Percentiles rank a stretch among this genome's conserved stretches.
Conservation (phyloP, 2,329 filamentous ascomycete genomes). For the Colletotrichum sp. region DNA sequence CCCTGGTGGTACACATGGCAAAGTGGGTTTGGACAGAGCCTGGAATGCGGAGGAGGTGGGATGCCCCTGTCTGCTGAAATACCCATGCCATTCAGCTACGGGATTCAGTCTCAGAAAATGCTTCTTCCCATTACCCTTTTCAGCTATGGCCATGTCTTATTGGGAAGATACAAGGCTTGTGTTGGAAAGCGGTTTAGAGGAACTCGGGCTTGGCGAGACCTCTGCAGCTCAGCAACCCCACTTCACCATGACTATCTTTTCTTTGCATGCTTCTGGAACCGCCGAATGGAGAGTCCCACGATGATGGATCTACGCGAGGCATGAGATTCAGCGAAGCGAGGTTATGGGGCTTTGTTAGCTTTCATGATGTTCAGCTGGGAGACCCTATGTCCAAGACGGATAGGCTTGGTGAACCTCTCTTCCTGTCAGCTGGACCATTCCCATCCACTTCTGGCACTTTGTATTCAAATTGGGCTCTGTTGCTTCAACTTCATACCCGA, state of each 20-base stretch:
- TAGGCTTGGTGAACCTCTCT: neutral
- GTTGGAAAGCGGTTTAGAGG: neutral
- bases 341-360: neutral
- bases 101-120: neutral
- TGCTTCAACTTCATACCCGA: neutral
- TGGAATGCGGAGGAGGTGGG: neutral
- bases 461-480: neutral
- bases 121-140: too few species aligned
- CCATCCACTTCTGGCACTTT: accelerated
- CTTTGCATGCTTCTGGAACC: neutral
- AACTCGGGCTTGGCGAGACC: neutral
- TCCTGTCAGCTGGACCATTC: neutral
- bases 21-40: neutral
- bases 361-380: neutral
- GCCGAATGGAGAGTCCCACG: neutral
- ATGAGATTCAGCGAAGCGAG: neutral
- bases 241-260: neutral
- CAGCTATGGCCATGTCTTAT: too few species aligned
- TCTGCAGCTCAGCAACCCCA: neutral
- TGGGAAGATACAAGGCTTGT: too few species aligned
- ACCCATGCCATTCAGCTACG: neutral
- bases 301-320: neutral
- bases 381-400: neutral
- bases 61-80: neutral
- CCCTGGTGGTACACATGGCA: neutral